Base-by-base conservation (phyloP, 2,329 filamentous ascomycete genomes). In the Colletotrichum tropicale region DNA sequence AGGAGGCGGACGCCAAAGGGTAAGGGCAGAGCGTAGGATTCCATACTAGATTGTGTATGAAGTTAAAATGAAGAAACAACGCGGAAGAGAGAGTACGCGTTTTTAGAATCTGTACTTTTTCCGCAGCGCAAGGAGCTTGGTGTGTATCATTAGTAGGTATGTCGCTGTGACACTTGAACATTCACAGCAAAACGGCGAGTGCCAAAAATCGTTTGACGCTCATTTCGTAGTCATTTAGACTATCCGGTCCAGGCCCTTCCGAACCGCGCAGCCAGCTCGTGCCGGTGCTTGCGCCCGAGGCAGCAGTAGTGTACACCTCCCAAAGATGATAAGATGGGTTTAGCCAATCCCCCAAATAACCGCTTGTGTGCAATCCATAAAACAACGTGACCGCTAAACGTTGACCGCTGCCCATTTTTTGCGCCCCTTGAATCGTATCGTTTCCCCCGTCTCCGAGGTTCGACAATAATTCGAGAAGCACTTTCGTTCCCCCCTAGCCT, bases 1-100 rank as follows among this genome's bases (percentile, higher is more conserved):
- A 90, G 94, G 84, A 91, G 96, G 85, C 93, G 91, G 82, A 88
- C 87, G 76, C 83, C 86, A 16, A 86, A 84, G 78, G 80, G 79
- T 7, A 86, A 85, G 80, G 83, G 82, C 52, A 89, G 86, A 78
- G 83, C 80, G 43, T 69, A 55, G 60, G 6, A 52, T 48, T 16
- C 28, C 30, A 26, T 24, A 52, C 62, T 55, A 61, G 16, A 62
- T 30, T 34, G 48, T 70, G 62, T 71, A 70, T n/a, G 26, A 71
- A n/a, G 68, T 58, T 15, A 64, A n/a, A 43, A 24, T 68, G 64
- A 15, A 64, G n/a, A 58, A 62, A 13, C 6, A 28, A 16, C 34
- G 61, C 34, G 61, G 34, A 66, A 66, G 38, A 48, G 12, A 30
- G 24, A 52, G 62, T 66, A 52, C 38, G 62, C 36, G 62, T 52